phyloP scores from a whole-genome alignment of 805 yeast genomes.

The Candida xiaguanensis region DNA sequence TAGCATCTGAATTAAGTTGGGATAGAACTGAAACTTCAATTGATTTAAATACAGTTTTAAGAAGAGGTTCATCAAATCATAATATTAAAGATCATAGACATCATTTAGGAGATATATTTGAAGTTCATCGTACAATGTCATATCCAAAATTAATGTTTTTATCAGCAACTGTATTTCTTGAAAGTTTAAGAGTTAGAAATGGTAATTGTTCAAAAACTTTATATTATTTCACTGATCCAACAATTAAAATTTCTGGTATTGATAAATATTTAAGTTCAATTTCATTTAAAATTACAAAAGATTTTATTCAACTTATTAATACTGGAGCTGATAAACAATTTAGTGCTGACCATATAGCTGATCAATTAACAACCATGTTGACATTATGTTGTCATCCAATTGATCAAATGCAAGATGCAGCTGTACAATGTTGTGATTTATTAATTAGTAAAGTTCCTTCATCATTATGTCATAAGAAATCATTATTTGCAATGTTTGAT shows the following conservation, averaged over 20 bases:
- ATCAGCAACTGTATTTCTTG: constrained; percentile 77
- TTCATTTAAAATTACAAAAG: constrained; percentile 54
- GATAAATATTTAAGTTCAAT: constrained; percentile 66
- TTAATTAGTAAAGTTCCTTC: constrained; percentile 70
- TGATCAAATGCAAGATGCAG: constrained; percentile 68
- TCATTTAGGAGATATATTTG: constrained; percentile 48
- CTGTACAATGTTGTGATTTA: constrained; percentile 70
- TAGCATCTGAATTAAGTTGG: constrained; percentile 77
- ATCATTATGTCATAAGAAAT: constrained; percentile 66
- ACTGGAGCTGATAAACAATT: constrained; percentile 54
- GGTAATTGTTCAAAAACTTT: constrained; percentile 82
- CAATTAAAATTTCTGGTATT: constrained; percentile 57
- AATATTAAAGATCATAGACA: constrained; percentile 74
- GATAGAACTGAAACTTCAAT: constrained; percentile 86
- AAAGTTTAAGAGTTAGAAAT: constrained; percentile 68
- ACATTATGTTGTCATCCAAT: constrained; percentile 76
- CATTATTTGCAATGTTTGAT: constrained; percentile 79
- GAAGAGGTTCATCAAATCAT: constrained; percentile 83
- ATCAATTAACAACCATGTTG: constrained; percentile 66
- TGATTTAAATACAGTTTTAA: constrained; percentile 84
- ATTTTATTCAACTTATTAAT: constrained; percentile 51
- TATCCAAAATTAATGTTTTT: constrained; percentile 82
- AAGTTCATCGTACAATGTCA: constrained; percentile 52
- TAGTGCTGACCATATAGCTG: constrained; percentile 53
- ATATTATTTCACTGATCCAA: constrained; percentile 82